Evolutionary conservation across 1,139 yeast species (phyloP).

Genomic region (Ogataea hybrid): DNA sequence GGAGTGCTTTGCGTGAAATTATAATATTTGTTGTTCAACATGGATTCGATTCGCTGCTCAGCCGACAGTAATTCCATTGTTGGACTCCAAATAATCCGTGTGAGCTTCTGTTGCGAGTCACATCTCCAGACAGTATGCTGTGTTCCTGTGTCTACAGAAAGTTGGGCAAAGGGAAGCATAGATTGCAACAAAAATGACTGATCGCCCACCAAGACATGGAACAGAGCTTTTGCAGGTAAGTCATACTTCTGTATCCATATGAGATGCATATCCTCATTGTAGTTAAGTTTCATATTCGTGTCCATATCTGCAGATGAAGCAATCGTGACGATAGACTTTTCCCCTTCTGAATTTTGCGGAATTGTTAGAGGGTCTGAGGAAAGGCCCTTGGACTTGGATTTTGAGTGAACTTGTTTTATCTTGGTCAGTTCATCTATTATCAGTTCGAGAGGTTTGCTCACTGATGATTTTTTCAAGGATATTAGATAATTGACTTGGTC

Average conservation of each 20-base stretch:
- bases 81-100: conserved; percentile 29
- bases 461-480: conserved; percentile 37
- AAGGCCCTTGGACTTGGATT: conserved; percentile 23
- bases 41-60: conserved; percentile 54
- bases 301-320: conserved; percentile 16
- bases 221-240: conserved; percentile 76
- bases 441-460: conserved; percentile 29
- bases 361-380: conserved; percentile 1
- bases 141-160: conserved; percentile 20
- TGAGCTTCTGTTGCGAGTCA: conserved; percentile 26
- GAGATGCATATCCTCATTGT: conserved; percentile 27
- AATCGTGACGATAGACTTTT: conserved; percentile 16
- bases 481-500: conserved; percentile 51
- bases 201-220: conserved; percentile 83
- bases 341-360: not conserved
- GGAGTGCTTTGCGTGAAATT: conserved; percentile 47
- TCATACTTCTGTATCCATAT: conserved; percentile 41
- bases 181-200: conserved; percentile 43
- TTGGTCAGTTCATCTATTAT: conserved; percentile 35
- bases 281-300: conserved; percentile 23
- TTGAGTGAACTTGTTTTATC: conserved; percentile 31
- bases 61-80: conserved; percentile 32
- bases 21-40: conserved; percentile 62
- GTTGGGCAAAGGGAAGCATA: conserved; percentile 28
- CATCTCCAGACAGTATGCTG: conserved; percentile 33